phyloP scores from a whole-genome alignment of 495 filamentous ascomycete species.

The Staphylotrichum tortipilum region DNA sequence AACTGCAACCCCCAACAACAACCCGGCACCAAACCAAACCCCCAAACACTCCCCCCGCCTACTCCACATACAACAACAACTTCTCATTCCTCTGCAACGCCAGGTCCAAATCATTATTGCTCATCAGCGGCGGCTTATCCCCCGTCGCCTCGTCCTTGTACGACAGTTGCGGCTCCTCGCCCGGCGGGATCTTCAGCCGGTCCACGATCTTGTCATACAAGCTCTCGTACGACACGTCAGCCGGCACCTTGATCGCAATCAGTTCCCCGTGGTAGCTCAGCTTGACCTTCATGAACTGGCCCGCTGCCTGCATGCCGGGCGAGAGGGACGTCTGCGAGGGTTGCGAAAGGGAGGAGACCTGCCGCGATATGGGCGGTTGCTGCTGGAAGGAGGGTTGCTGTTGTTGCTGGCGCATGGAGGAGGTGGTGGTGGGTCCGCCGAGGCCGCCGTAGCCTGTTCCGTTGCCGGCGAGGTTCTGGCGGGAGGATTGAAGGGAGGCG shows the following conservation, averaged over 20 bases:
- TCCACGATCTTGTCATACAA: conserved; percentile 75
- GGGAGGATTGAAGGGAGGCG: conserved; percentile 67
- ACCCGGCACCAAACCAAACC: neutral
- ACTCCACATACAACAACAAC: conserved; percentile 68
- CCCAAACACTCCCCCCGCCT: neutral
- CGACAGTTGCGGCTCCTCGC: conserved; percentile 62
- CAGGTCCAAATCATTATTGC: conserved; percentile 69
- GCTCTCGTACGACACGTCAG: conserved; percentile 65
- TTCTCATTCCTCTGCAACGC: conserved; percentile 80
- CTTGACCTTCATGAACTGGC: conserved; percentile 74
- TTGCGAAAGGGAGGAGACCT: conserved; percentile 65
- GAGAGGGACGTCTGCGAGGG: conserved; percentile 52
- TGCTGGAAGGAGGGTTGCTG: conserved; percentile 36
- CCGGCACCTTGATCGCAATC: conserved; percentile 81
- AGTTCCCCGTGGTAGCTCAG: conserved; percentile 85
- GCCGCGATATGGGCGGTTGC: conserved; percentile 54
- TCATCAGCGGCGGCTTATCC: conserved; percentile 61
- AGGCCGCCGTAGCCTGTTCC: conserved; percentile 42
- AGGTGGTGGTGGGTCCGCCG: conserved; percentile 34
- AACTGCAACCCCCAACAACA: neutral
- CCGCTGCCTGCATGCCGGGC: conserved; percentile 34
- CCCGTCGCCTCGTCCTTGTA: conserved; percentile 83
- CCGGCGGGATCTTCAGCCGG: conserved; percentile 56
- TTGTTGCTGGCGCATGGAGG: conserved; percentile 47
- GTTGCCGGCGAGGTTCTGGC: conserved; percentile 56